Conservation (phyloP, 768 basidiomycete genomes). For the Lactifluus volemus region DNA sequence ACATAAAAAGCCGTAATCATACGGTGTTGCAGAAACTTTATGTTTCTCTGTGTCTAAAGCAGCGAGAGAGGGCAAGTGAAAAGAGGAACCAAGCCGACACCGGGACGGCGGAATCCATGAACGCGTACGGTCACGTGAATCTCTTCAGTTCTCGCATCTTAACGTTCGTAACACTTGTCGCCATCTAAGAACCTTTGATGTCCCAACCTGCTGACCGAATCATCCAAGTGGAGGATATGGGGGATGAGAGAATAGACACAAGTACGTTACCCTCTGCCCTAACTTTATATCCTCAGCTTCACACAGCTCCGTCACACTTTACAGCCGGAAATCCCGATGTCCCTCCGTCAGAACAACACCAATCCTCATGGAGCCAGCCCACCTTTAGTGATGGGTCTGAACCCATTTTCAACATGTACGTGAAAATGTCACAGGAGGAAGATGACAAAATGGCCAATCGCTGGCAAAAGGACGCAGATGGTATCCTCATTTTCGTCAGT, state of each 20-base stretch:
- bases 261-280: not conserved
- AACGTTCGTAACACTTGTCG: no score
- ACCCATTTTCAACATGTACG: not conserved
- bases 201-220: not conserved
- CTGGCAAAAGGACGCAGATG: not conserved
- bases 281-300: not conserved
- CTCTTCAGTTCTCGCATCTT: no score
- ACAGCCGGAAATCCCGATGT: not conserved
- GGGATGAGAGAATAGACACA: not conserved
- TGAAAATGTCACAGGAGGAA: conserved; percentile 15
- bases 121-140: not conserved
- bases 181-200: not conserved
- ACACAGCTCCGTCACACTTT: not conserved
- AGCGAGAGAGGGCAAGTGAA: not conserved
- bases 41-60: no score
- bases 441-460: not conserved
- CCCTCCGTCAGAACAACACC: not conserved
- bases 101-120: not conserved
- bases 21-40: not conserved
- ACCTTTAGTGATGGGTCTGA: not conserved
- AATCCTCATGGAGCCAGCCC: not conserved
- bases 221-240: not conserved
- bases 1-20: no score
- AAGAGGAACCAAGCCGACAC: no score
- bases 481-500: not conserved